phyloP scores from a whole-genome alignment of 2,329 filamentous ascomycete genomes.

The Alternaria sp. region DNA sequence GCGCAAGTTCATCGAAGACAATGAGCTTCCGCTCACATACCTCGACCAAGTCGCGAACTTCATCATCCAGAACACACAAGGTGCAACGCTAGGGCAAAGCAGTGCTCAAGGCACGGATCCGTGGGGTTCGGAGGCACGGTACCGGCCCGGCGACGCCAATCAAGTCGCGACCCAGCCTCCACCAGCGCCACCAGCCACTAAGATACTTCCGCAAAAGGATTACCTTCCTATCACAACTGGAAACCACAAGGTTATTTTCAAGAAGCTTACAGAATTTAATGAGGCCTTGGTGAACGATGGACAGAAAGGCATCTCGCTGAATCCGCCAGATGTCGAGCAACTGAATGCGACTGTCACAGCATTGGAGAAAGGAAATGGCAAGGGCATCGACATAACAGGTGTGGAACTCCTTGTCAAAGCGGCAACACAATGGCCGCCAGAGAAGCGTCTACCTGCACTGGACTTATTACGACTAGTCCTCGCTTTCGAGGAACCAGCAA shows the following conservation, averaged over 20 bases:
- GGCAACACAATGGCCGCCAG: constrained; percentile 79
- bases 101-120: constrained; percentile 69
- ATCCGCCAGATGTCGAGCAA: constrained; percentile 72
- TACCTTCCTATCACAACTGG: constrained; percentile 81
- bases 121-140: constrained; percentile 79
- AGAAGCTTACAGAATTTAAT: constrained; percentile 80
- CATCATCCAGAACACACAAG: constrained; percentile 88
- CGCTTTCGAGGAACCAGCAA: constrained; percentile 71
- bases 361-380: constrained; percentile 63
- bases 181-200: constrained; percentile 57
- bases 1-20: constrained; percentile 87
- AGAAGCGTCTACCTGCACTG: constrained; percentile 81
- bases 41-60: constrained; percentile 93
- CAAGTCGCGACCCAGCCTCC: constrained; percentile 46
- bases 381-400: constrained; percentile 58
- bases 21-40: constrained; percentile 86
- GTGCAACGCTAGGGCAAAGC: constrained; percentile 77
- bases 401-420: constrained; percentile 75
- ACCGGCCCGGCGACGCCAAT: constrained; percentile 73
- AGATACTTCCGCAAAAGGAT: constrained; percentile 77
- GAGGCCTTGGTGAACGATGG: constrained; percentile 74
- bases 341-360: constrained; percentile 70
- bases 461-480: constrained; percentile 88
- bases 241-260: constrained; percentile 74
- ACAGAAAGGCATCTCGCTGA: constrained; percentile 77